These are phyloP conservation scores for Boletellus emodensis DNA, from an alignment of 768 basidiomycete species.

Conservation along the genomic window DNA sequence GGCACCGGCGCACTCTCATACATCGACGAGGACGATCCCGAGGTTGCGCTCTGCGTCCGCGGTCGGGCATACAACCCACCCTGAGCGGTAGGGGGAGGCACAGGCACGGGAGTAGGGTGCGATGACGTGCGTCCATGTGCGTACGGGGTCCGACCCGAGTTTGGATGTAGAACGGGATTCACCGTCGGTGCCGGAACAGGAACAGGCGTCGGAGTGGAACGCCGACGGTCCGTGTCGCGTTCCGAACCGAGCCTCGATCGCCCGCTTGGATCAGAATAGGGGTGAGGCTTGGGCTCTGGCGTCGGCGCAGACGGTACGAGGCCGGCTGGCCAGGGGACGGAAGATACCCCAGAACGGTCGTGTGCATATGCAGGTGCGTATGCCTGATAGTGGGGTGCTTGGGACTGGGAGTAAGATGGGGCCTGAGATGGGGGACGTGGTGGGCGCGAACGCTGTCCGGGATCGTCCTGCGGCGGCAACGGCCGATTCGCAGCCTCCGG, in stretches of 20 bases:
- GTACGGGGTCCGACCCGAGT: background rate
- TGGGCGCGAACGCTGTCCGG: background rate
- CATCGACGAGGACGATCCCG: background rate
- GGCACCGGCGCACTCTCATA: constrained; percentile 29
- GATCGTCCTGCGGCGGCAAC: constrained; percentile 21
- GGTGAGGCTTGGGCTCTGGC: background rate
- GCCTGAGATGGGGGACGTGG: background rate
- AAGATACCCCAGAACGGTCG: constrained; percentile 11
- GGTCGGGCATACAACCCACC: background rate
- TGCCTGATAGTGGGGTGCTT: background rate
- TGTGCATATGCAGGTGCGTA: background rate
- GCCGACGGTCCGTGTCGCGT: no score
- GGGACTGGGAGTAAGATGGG: background rate
- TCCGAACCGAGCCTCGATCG: no score
- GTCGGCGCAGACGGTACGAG: constrained; percentile 6
- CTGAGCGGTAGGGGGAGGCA: background rate
- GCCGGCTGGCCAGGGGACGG: constrained; percentile 14
- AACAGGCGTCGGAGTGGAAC: no score
- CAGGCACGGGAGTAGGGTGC: background rate
- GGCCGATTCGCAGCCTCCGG: constrained; percentile 37
- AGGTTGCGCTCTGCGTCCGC: constrained; percentile 13
- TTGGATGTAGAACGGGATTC: background rate
- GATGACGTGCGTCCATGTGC: background rate
- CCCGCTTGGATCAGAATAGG: background rate
- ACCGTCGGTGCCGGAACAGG: no score